These are phyloP conservation scores for Protostelium mycophagum DNA, from an alignment of 78 protist species.

Conservation along the genomic window DNA sequence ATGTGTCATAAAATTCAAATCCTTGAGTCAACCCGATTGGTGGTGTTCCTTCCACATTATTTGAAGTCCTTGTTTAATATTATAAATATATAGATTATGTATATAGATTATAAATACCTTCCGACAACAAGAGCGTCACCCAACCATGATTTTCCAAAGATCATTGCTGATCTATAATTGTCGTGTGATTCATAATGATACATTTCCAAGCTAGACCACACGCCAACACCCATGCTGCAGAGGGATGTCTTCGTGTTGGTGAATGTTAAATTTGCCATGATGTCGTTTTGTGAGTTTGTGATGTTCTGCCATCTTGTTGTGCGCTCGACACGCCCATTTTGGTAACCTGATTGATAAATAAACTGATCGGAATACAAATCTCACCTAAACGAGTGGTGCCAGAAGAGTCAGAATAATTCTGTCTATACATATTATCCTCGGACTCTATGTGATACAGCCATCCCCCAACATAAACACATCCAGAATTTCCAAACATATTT, in stretches of 20 bases:
- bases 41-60: not conserved
- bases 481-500: constrained; percentile 23
- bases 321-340: not conserved
- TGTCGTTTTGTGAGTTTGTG: not conserved
- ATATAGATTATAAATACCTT: not conserved
- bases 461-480: constrained; percentile 67
- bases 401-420: not conserved
- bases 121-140: constrained; percentile 34
- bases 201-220: not conserved
- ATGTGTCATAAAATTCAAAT: constrained; percentile 73
- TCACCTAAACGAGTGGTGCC: not conserved
- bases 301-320: not conserved
- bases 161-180: constrained; percentile 16
- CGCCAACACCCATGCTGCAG: not conserved
- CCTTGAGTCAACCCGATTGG: constrained; percentile 29
- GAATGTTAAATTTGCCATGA: not conserved
- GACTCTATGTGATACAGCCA: constrained; percentile 4
- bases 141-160: constrained; percentile 43
- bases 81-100: no score
- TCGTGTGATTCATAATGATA: constrained; percentile 30
- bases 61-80: no score
- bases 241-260: not conserved
- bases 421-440: not conserved
- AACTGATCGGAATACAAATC: not conserved
- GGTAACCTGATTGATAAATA: not conserved